Percentiles rank a stretch among this genome's conserved stretches.
Evolutionary conservation across 805 yeast species (phyloP).

Genomic region (Suhomyces canberraensis): DNA sequence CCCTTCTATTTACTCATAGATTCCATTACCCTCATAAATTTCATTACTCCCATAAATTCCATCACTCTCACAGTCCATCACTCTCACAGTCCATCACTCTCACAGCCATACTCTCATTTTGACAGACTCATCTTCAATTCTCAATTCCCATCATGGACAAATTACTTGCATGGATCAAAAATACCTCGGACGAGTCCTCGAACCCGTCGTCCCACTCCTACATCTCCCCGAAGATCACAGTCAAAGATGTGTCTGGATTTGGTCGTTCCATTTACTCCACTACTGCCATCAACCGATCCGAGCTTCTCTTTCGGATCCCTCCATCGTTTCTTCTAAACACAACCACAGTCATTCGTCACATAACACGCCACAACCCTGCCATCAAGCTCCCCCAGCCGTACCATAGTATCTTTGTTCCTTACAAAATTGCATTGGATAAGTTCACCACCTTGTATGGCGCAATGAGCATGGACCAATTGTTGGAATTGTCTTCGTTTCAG

Average conservation of each 20-base stretch:
- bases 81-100: too few relatives aligned
- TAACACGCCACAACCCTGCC: slow-evolving; percentile 40
- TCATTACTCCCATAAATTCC: too few relatives aligned
- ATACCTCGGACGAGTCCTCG: slow-evolving; percentile 18
- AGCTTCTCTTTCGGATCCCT: slow-evolving; percentile 54
- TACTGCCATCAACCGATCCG: slow-evolving; percentile 34
- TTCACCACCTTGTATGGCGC: slow-evolving; percentile 29
- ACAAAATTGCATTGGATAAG: slow-evolving; percentile 15
- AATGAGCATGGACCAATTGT: slow-evolving; percentile 31
- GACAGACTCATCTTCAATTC: too few relatives aligned
- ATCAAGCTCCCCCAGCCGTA: slow-evolving; percentile 25
- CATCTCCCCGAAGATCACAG: slow-evolving; percentile 40
- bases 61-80: too few relatives aligned
- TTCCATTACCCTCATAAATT: too few relatives aligned
- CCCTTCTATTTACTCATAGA: too few relatives aligned
- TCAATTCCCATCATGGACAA: too few relatives aligned
- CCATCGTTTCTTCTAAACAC: slow-evolving; percentile 56
- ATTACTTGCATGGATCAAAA: slow-evolving; percentile 30
- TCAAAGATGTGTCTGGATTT: slow-evolving; percentile 37
- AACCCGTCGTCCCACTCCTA: slow-evolving; percentile 20
- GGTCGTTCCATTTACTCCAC: slow-evolving; percentile 66
- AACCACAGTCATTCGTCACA: slow-evolving; percentile 44
- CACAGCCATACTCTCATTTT: too few relatives aligned
- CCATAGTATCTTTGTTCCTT: slow-evolving; percentile 23
- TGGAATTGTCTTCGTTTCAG: slow-evolving; percentile 56